A percentile compares a stretch with the other conserved stretches of the same genome.
phyloP scores from a whole-genome alignment of 768 basidiomycete species.

The Favolaschia claudopus region DNA sequence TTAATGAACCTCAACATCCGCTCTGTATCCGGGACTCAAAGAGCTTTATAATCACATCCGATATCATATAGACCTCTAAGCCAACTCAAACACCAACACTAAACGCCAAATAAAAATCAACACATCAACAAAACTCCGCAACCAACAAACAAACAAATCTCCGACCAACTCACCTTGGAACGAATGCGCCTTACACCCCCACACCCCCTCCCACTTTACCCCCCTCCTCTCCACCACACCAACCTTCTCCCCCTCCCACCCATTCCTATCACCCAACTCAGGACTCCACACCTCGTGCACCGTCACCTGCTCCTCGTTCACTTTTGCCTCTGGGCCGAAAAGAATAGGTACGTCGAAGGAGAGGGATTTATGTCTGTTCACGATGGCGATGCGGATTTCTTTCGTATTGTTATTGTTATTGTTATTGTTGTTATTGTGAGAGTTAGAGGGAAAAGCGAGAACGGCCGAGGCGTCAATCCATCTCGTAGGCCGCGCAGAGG shows the following conservation, averaged over 20 bases:
- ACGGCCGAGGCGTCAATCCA: conserved; percentile 59
- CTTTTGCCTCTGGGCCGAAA: conserved; percentile 41
- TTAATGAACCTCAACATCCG: too few species aligned
- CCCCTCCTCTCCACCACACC: conserved; percentile 36
- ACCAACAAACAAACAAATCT: too few species aligned
- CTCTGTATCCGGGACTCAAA: too few species aligned
- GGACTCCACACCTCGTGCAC: conserved; percentile 62
- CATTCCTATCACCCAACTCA: conserved; percentile 50
- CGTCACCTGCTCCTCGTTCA: conserved; percentile 38
- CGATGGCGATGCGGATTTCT: conserved; percentile 58
- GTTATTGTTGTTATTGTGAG: too few species aligned
- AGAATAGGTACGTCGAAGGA: conserved; percentile 47
- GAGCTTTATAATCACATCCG: too few species aligned
- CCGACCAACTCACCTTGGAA: conserved; percentile 49
- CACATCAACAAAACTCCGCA: too few species aligned
- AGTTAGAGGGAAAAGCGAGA: too few species aligned
- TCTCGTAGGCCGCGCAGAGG: conserved; percentile 45
- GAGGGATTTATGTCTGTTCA: conserved; percentile 55
- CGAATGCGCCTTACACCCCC: conserved; percentile 53
- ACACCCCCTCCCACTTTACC: conserved; percentile 43
- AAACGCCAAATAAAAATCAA: too few species aligned
- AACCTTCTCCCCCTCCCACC: conserved; percentile 52
- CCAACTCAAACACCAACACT: too few species aligned
- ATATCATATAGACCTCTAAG: too few species aligned
- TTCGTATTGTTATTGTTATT: too few species aligned